These are phyloP conservation scores for Tylopilus rubrobrunneus DNA, from an alignment of 768 basidiomycete genomes.

Conservation along the genomic window DNA sequence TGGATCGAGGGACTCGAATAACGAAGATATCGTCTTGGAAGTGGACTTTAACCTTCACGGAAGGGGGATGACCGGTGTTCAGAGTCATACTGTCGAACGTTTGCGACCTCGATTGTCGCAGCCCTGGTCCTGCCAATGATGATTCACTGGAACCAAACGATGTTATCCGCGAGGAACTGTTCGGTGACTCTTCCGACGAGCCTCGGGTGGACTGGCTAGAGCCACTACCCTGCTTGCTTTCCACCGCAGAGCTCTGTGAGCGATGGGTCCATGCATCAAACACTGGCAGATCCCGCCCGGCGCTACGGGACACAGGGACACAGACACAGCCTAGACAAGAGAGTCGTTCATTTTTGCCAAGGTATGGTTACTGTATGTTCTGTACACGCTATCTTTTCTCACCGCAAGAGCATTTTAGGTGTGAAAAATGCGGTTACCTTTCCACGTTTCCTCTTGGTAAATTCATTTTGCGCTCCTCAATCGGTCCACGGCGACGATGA, in stretches of 20 bases:
- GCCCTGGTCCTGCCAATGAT: conserved; percentile 56
- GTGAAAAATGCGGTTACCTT: no score
- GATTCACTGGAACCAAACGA: conserved; percentile 90
- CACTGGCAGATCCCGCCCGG: no score
- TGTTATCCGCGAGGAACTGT: conserved; percentile 82
- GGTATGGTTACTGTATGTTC: no score
- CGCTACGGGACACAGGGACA: no score
- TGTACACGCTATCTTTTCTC: no score
- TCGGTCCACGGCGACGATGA: no score
- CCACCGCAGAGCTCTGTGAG: conserved; percentile 36
- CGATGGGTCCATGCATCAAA: conserved; percentile 50
- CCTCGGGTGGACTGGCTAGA: conserved; percentile 76
- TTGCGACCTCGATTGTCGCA: conserved; percentile 54
- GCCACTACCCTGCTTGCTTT: conserved; percentile 74
- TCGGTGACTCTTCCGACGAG: conserved; percentile 82
- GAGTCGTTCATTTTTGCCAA: no score
- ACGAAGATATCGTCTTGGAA: conserved; percentile 96
- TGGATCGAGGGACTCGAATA: conserved; percentile 78
- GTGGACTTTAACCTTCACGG: conserved; percentile 91
- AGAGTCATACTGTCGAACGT: conserved; percentile 42
- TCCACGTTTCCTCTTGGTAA: no score
- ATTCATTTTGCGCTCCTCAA: no score
- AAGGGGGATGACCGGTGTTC: conserved; percentile 33
- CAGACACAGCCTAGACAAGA: no score
- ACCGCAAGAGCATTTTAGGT: no score